These are phyloP conservation scores for Apiospora kogelbergensis DNA, from an alignment of 2,329 filamentous ascomycete species.

Conservation along the genomic window DNA sequence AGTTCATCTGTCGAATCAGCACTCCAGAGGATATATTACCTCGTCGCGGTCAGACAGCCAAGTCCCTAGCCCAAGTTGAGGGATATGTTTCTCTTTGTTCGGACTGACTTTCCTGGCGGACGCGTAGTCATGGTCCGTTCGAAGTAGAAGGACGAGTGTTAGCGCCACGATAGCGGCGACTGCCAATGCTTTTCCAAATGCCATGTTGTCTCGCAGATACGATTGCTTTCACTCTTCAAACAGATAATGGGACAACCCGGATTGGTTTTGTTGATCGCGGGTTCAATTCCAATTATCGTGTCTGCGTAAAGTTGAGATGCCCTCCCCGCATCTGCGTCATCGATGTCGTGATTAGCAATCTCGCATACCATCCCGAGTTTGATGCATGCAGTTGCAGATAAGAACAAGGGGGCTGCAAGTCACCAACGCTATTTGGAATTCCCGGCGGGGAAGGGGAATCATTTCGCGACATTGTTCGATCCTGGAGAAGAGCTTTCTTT, in stretches of 20 bases:
- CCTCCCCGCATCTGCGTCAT: constrained; percentile 2
- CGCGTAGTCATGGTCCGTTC: neutral
- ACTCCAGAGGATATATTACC: constrained; percentile 9
- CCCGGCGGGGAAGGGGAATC: neutral
- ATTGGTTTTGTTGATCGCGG: neutral
- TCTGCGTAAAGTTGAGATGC: neutral
- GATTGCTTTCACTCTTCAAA: neutral
- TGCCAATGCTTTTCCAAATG: neutral
- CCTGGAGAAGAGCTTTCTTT: neutral
- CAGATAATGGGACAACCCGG: neutral
- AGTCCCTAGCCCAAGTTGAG: constrained; percentile 29
- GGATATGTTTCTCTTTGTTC: constrained; percentile 24
- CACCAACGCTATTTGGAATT: neutral
- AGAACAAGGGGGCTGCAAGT: neutral
- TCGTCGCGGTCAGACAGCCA: constrained; percentile 29
- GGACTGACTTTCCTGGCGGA: neutral
- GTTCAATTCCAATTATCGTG: neutral
- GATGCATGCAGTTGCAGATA: neutral
- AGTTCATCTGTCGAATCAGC: neutral
- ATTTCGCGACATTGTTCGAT: neutral
- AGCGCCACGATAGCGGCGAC: neutral
- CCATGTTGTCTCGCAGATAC: neutral
- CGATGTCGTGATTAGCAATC: neutral
- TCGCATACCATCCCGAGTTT: neutral
- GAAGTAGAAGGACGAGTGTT: neutral